Percentiles rank a stretch among this genome's conserved stretches.
phyloP scores from a whole-genome alignment of 176 grass and related monocot species.

The Calamus simplicifolius region DNA sequence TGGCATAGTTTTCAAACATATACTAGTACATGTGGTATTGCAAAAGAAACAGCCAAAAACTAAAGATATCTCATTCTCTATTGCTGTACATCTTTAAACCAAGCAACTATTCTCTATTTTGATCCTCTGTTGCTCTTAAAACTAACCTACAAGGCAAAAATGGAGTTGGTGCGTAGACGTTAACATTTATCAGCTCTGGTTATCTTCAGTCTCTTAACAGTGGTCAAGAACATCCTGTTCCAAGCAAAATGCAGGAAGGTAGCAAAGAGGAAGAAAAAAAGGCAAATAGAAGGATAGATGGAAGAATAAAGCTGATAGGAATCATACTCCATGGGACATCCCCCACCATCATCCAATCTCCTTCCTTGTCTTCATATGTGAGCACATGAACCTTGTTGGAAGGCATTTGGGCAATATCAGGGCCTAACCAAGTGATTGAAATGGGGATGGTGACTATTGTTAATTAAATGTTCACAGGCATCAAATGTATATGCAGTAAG shows the following conservation, averaged over 20 bases:
- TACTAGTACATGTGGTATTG: too few species aligned
- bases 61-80: too few species aligned
- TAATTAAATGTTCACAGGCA: too few species aligned
- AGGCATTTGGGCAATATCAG: conserved; percentile 27
- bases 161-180: neutral
- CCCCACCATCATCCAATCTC: too few species aligned
- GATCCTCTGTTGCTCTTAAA: neutral
- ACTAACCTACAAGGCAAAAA: neutral
- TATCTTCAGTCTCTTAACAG: conserved; percentile 66
- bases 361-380: conserved; percentile 40
- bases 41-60: too few species aligned
- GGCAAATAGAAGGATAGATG: neutral
- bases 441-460: too few species aligned
- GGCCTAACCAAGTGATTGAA: conserved; percentile 15
- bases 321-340: conserved; percentile 35
- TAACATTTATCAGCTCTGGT: conserved; percentile 39
- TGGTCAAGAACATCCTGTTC: conserved; percentile 55
- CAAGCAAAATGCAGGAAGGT: neutral
- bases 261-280: neutral
- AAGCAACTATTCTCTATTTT: too few species aligned
- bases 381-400: conserved; percentile 41
- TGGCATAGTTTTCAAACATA: too few species aligned
- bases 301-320: neutral
- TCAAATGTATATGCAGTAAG: too few species aligned
- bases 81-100: too few species aligned